phyloP scores from a whole-genome alignment of 805 yeast species.

The Lipomyces sp. region DNA sequence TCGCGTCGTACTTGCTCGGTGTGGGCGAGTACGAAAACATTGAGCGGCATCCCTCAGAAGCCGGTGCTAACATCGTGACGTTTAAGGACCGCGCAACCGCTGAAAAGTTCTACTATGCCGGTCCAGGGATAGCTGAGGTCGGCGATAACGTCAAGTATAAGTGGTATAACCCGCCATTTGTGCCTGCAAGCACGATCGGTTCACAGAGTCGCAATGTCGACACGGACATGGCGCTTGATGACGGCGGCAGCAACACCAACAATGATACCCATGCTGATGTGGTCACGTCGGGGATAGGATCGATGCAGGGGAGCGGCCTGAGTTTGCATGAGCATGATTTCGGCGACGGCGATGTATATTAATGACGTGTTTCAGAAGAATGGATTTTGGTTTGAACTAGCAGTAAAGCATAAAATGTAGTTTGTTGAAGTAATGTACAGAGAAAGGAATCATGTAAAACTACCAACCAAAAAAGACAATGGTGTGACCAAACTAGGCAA shows the following conservation, averaged over 20 bases:
- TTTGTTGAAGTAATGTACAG: not conserved
- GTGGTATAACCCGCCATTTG: constrained; percentile 17
- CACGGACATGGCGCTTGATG: constrained; percentile 12
- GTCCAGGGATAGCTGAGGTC: constrained; percentile 4
- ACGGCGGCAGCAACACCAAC: constrained; percentile 6
- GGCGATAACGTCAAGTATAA: constrained; percentile 5
- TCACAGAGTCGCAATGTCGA: no score
- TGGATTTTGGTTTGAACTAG: not conserved
- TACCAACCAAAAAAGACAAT: not conserved
- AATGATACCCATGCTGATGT: no score
- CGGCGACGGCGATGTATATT: constrained; percentile 18
- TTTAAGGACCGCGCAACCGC: constrained; percentile 42
- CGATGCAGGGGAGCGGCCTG: constrained; percentile 11
- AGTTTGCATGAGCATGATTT: constrained; percentile 16
- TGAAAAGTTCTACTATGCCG: constrained; percentile 33
- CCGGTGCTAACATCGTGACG: constrained; percentile 26
- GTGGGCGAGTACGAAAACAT: constrained; percentile 33
- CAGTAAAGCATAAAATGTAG: not conserved
- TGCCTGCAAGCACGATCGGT: no score
- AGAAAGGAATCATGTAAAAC: not conserved
- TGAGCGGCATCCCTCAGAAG: constrained; percentile 14
- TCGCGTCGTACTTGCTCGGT: constrained; percentile 35
- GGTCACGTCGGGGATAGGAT: constrained; percentile 1
- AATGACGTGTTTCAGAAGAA: not conserved
- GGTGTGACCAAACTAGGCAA: not conserved